Conservation (phyloP, 805 yeast species). For the Candida mattraensis region DNA sequence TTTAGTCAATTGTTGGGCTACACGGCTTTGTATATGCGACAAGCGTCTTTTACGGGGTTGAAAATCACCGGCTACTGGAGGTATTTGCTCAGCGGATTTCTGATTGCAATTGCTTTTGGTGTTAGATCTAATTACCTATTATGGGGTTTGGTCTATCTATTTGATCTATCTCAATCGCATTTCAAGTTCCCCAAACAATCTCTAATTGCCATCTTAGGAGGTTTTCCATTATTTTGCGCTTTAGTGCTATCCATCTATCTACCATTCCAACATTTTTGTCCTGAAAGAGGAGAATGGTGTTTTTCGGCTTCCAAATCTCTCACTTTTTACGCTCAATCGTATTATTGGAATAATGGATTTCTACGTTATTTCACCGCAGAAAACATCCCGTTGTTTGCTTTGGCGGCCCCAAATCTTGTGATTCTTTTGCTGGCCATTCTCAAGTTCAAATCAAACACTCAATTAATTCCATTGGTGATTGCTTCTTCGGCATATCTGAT, state of each 20-base stretch:
- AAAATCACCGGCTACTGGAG: conserved; percentile 5
- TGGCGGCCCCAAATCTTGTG: conserved; percentile 67
- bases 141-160: conserved; percentile 64
- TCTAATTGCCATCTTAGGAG: conserved; percentile 48
- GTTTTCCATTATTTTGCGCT: conserved; percentile 49
- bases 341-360: conserved; percentile 87
- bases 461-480: conserved; percentile 40
- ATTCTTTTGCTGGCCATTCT: conserved; percentile 43
- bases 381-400: conserved; percentile 78
- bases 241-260: conserved; percentile 47
- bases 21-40: conserved; percentile 53
- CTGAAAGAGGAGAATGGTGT: conserved; percentile 81
- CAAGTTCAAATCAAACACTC: conserved; percentile 32
- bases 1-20: conserved; percentile 61
- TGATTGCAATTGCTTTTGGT: conserved; percentile 56
- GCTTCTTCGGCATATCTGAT: conserved; percentile 46
- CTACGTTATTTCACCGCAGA: conserved; percentile 77
- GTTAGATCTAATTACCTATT: conserved; percentile 77
- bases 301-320: conserved; percentile 52
- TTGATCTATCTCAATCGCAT: conserved; percentile 45
- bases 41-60: not conserved
- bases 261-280: conserved; percentile 66
- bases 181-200: conserved; percentile 13
- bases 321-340: conserved; percentile 66
- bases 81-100: conserved; percentile 50